A percentile compares a stretch with the other conserved stretches of the same genome.
These are phyloP conservation scores for Lipomyces yarrowii DNA, from an alignment of 1,139 yeast genomes.

Conservation along the genomic window DNA sequence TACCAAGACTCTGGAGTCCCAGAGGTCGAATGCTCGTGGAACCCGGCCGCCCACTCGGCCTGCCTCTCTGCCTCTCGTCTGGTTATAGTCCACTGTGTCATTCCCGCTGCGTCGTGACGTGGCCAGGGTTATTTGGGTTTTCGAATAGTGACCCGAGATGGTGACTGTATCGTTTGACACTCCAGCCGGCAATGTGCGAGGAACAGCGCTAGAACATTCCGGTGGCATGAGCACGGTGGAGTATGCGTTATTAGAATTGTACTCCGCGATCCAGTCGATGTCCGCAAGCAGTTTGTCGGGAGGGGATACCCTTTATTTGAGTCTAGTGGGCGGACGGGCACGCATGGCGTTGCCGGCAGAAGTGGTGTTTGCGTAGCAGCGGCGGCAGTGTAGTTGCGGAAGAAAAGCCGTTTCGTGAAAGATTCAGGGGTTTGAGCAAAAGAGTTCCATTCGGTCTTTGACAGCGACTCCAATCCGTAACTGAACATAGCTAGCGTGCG, in stretches of 20 bases:
- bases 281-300: constrained; percentile 22
- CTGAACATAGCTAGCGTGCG: too few relatives aligned
- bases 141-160: too few relatives aligned
- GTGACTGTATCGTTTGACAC: background rate
- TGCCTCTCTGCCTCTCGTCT: too few relatives aligned
- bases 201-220: background rate
- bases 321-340: constrained; percentile 24
- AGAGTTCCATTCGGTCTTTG: too few relatives aligned
- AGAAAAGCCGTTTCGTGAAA: constrained; percentile 15
- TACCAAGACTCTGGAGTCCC: too few relatives aligned
- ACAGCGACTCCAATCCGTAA: too few relatives aligned
- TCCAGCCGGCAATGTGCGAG: background rate
- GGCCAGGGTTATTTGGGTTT: too few relatives aligned
- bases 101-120: too few relatives aligned
- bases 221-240: constrained; percentile 2
- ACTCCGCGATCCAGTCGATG: constrained; percentile 26
- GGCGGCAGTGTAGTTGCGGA: background rate
- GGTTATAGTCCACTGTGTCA: too few relatives aligned
- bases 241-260: background rate
- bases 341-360: constrained; percentile 28
- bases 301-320: constrained; percentile 29
- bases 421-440: constrained; percentile 30
- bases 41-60: too few relatives aligned
- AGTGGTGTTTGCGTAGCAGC: constrained; percentile 11
- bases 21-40: too few relatives aligned